Conservation (phyloP, 192 early-diverging fungal species). For the Phycomyces nitens region DNA sequence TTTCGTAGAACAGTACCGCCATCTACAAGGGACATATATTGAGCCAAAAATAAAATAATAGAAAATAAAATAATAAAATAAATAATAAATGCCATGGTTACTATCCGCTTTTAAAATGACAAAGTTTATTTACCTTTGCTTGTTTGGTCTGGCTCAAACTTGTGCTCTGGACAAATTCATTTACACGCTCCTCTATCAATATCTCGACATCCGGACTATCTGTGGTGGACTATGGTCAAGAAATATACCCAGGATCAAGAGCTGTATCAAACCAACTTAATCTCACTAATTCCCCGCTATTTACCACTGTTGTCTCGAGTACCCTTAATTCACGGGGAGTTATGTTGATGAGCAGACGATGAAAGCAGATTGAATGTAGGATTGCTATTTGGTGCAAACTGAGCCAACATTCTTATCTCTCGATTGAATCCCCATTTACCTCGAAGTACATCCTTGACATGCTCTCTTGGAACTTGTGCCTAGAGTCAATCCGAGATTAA, state of each 20-base stretch:
- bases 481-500: slow-evolving; percentile 10
- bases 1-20: slow-evolving; percentile 60
- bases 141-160: slow-evolving; percentile 37
- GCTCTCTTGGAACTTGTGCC: slow-evolving; percentile 29
- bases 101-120: not conserved
- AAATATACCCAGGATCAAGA: not conserved
- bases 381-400: slow-evolving; percentile 30
- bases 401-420: slow-evolving; percentile 26
- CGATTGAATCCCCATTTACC: no score
- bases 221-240: slow-evolving; percentile 42
- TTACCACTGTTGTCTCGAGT: slow-evolving; percentile 53
- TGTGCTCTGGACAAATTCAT: slow-evolving; percentile 39
- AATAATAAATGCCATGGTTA: not conserved
- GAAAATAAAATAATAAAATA: not conserved
- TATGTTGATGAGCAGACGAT: slow-evolving; percentile 53
- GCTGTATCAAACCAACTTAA: not conserved
- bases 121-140: slow-evolving; percentile 39
- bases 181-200: slow-evolving; percentile 47
- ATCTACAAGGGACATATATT: slow-evolving; percentile 36
- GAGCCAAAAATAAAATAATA: not conserved
- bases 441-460: slow-evolving; percentile 36
- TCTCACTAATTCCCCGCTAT: not conserved
- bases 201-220: slow-evolving; percentile 51
- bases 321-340: slow-evolving; percentile 50
- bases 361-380: slow-evolving; percentile 59